Percentiles rank a stretch among this genome's conserved stretches.
Evolutionary conservation across 2,329 filamentous ascomycete genomes (phyloP).

Genomic region (Penicillium nordicum): DNA sequence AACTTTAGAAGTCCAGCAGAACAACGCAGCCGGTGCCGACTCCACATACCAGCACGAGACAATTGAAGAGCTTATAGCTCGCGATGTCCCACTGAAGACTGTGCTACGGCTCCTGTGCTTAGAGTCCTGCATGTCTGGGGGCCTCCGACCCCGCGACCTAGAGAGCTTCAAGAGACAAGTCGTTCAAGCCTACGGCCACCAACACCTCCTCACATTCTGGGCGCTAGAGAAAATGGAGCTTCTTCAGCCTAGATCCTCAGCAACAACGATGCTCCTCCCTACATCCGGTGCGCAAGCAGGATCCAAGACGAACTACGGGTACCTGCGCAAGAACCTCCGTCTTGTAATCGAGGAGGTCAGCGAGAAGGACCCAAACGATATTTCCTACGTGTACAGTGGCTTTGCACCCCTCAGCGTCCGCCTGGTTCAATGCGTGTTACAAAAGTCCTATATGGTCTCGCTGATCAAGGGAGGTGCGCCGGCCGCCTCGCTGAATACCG

Average conservation of each 20-base stretch:
- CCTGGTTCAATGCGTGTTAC: conserved; percentile 85
- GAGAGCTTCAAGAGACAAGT: conserved; percentile 86
- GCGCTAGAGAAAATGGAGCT: conserved; percentile 86
- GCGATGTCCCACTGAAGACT: conserved; percentile 74
- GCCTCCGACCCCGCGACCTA: conserved; percentile 81
- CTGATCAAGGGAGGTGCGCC: conserved; percentile 64
- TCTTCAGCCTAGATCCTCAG: conserved; percentile 72
- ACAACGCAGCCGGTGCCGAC: conserved; percentile 85
- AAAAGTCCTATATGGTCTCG: conserved; percentile 78
- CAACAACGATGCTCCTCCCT: conserved; percentile 76
- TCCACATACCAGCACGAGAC: conserved; percentile 83
- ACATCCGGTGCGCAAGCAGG: conserved; percentile 63
- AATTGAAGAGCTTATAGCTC: conserved; percentile 91
- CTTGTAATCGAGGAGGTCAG: conserved; percentile 96
- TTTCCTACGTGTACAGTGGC: conserved; percentile 96
- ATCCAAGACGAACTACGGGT: conserved; percentile 83
- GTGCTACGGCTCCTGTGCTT: conserved; percentile 83
- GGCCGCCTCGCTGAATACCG: conserved; percentile 47
- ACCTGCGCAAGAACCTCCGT: conserved; percentile 77
- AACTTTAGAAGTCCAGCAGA: conserved; percentile 90
- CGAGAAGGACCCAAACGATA: conserved; percentile 88
- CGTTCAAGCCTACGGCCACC: conserved; percentile 88
- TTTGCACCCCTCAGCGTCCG: conserved; percentile 91
- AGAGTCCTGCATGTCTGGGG: conserved; percentile 85
- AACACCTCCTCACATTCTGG: conserved; percentile 86